Evolutionary conservation across 768 basidiomycete species (phyloP), one percentile per base, ranked within the genome.

Genomic region (Amanita rubescens): DNA sequence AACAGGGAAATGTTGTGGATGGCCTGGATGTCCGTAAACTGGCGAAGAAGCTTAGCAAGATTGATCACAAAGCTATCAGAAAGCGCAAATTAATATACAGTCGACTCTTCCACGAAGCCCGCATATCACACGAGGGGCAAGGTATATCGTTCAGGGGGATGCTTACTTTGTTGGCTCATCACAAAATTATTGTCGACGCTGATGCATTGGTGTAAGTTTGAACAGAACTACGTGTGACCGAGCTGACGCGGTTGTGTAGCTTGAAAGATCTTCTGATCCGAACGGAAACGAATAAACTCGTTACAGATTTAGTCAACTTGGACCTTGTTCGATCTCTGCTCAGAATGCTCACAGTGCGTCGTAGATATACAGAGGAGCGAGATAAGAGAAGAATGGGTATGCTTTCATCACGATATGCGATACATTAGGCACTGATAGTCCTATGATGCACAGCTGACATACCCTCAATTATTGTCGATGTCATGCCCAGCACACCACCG

Each of bases 91-190:
- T 75, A 3, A 69, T 84, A 19, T 94, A 88, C 63, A 81, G 79
- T 59, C 78, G 87, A 19, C 69, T 97, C 1, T 93, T 87, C 60
- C 87, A 95, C 62, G 95, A 97, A 72, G 94, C 94, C 2, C 75
- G 66, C 58, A 79, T 94, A 30, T 78, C 82, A 3, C 78, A 86
- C 56, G 77, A 75, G 30, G 82, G 83, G 1, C 77, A 81, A 49
- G 94, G 94, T 8, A 91, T 98, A 55, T 88, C 90, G 20, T 97
- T 97, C 73, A 90, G 84, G 1, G 80, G 83, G 42, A 95, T 95
- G 90, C 77, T 98, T 2, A 64, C 88, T 32, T 70, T 97, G 42
- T 71, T 98, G 37, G 87, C 90, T 1, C 95, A 96, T 64, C 85
- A 97, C 71, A 94, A 90, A 66, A 71, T 98, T 49, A 92, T 97